phyloP scores from a whole-genome alignment of 345 rosid genomes.

The Boechera divaricarpa region DNA sequence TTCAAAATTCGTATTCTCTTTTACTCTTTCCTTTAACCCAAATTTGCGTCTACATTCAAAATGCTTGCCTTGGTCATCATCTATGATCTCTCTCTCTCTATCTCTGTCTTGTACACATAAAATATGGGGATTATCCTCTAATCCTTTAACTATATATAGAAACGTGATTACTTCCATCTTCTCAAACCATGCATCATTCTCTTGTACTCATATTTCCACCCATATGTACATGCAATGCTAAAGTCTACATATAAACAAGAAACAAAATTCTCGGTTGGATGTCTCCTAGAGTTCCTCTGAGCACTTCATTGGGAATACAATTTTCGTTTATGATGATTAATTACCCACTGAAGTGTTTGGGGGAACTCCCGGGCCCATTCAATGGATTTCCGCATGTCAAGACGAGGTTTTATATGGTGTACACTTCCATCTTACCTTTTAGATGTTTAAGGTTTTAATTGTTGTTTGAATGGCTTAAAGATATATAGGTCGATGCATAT shows the following conservation, averaged over 20 bases:
- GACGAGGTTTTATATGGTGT: neutral
- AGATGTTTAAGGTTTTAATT: neutral
- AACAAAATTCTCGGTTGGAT: conserved; percentile 20
- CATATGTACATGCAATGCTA: conserved; percentile 11
- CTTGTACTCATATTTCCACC: conserved; percentile 1
- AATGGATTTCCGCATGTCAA: neutral
- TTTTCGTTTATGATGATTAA: neutral
- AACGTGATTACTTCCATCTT: neutral
- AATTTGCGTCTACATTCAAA: conserved; percentile 40
- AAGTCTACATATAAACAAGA: conserved; percentile 15
- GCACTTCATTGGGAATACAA: conserved; percentile 28
- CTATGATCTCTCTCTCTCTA: neutral
- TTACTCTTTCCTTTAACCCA: conserved; percentile 34
- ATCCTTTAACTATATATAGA: conserved; percentile 12
- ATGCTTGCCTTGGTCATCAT: conserved; percentile 26
- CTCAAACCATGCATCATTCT: conserved; percentile 9
- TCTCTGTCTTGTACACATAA: neutral
- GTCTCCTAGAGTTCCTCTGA: conserved; percentile 45
- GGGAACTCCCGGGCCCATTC: conserved; percentile 43
- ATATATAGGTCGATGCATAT: neutral
- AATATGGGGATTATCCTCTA: neutral
- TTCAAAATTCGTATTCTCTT: conserved; percentile 28
- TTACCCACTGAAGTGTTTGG: conserved; percentile 46
- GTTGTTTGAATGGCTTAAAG: neutral
- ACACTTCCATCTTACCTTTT: neutral